These are phyloP conservation scores for Pseudopyricularia cyperi DNA, from an alignment of 2,329 filamentous ascomycete species.

Conservation along the genomic window DNA sequence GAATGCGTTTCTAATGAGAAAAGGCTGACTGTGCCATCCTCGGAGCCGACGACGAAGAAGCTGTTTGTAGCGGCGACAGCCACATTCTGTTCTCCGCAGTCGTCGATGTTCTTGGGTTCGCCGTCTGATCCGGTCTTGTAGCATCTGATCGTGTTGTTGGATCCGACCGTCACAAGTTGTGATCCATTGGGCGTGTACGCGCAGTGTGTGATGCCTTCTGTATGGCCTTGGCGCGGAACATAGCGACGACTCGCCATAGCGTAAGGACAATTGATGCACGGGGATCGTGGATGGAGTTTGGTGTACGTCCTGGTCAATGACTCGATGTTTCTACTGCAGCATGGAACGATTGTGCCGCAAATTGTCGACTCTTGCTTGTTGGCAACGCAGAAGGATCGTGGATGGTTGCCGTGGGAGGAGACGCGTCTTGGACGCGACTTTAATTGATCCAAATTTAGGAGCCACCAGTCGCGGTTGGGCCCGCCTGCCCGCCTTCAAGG, in stretches of 20 bases:
- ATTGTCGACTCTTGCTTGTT: too few relatives aligned
- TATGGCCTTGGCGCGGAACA: conserved; percentile 59
- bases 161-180: conserved; percentile 79
- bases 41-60: conserved; percentile 79
- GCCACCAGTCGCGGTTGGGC: background rate
- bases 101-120: conserved; percentile 85
- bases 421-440: too few relatives aligned
- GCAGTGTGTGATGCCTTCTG: conserved; percentile 73
- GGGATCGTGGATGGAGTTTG: background rate
- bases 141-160: conserved; percentile 85
- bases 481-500: background rate
- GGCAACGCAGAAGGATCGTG: too few relatives aligned
- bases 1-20: conserved; percentile 66
- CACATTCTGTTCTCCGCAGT: conserved; percentile 76
- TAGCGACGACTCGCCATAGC: conserved; percentile 24
- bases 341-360: too few relatives aligned
- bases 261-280: background rate
- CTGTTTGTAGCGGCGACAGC: conserved; percentile 64
- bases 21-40: conserved; percentile 91
- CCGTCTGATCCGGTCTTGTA: conserved; percentile 87
- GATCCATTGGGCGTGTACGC: conserved; percentile 82
- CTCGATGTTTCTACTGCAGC: too few relatives aligned
- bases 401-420: too few relatives aligned
- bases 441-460: background rate
- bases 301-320: too few relatives aligned